Percentiles rank a stretch among this genome's conserved stretches.
These are phyloP conservation scores for Auriscalpium vulgare DNA, from an alignment of 768 basidiomycete genomes.

Conservation along the genomic window DNA sequence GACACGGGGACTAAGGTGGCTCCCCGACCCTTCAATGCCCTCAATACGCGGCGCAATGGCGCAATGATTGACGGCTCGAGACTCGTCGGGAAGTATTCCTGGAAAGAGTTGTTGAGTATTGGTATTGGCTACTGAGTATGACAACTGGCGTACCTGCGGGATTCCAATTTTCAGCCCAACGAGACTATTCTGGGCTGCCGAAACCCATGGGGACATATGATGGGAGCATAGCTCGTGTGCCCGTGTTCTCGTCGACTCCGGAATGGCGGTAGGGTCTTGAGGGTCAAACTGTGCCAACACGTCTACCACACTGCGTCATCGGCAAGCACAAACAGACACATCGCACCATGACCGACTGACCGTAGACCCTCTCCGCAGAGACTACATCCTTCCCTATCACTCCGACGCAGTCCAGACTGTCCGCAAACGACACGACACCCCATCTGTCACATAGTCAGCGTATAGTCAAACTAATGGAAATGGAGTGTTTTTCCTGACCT, in stretches of 20 bases:
- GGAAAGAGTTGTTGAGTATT: neutral
- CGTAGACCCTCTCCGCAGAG: constrained; percentile 47
- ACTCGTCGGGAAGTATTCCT: constrained; percentile 80
- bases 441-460: constrained; percentile 39
- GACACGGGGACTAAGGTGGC: constrained; percentile 67
- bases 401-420: constrained; percentile 92
- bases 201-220: constrained; percentile 2
- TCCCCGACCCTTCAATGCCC: constrained; percentile 39
- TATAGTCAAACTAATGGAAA: neutral
- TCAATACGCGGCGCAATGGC: constrained; percentile 39
- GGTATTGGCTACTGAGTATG: neutral
- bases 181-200: constrained; percentile 19
- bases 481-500: constrained; percentile 38
- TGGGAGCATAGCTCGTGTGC: constrained; percentile 20
- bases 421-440: constrained; percentile 90
- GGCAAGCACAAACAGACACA: neutral
- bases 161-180: constrained; percentile 64
- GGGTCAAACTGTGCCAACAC: constrained; percentile 41
- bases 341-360: constrained; percentile 33
- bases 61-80: constrained; percentile 38
- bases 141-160: constrained; percentile 45
- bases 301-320: constrained; percentile 19
- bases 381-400: constrained; percentile 54
- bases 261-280: constrained; percentile 69
- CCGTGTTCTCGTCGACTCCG: constrained; percentile 28